Percentiles rank a stretch among this genome's conserved stretches.
These are phyloP conservation scores for Lichtheimia corymbifera DNA, from an alignment of 371 early-diverging fungal genomes.

Conservation along the genomic window DNA sequence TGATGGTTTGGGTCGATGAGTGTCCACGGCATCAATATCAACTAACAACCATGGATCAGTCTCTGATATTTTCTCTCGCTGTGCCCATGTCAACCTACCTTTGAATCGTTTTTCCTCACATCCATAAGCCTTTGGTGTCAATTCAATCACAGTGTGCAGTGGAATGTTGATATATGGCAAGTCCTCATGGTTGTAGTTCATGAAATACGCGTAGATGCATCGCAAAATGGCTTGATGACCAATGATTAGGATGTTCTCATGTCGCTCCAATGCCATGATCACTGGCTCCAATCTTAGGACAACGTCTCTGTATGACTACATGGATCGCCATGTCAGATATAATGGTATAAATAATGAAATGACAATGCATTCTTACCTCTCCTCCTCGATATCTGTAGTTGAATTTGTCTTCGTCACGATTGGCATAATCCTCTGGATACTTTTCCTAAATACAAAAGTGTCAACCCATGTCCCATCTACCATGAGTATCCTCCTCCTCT, in stretches of 20 bases:
- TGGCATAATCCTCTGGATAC: conserved; percentile 86
- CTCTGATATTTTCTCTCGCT: background rate
- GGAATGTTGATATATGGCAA: conserved; percentile 97
- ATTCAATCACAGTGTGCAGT: conserved; percentile 93
- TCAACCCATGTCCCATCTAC: background rate
- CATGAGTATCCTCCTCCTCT: background rate
- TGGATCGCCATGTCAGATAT: background rate
- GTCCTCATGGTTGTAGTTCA: conserved; percentile 89
- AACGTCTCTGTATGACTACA: conserved; percentile 75
- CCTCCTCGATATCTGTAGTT: conserved; percentile 93
- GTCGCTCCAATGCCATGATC: conserved; percentile 97
- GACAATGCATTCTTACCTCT: conserved; percentile 52
- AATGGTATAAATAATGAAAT: background rate
- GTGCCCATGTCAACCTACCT: conserved; percentile 21
- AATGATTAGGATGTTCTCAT: conserved; percentile 93
- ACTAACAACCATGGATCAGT: conserved; percentile 31
- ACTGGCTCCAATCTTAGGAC: conserved; percentile 70
- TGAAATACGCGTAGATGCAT: conserved; percentile 93
- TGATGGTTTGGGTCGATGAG: conserved; percentile 70
- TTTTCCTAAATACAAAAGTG: conserved; percentile 24
- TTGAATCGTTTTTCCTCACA: conserved; percentile 90
- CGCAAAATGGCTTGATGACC: conserved; percentile 95
- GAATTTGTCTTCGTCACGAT: conserved; percentile 95
- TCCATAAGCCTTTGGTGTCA: conserved; percentile 96
- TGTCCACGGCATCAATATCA: conserved; percentile 88